phyloP scores from a whole-genome alignment of 345 rosid species.

The Fremontodendron californicum region DNA sequence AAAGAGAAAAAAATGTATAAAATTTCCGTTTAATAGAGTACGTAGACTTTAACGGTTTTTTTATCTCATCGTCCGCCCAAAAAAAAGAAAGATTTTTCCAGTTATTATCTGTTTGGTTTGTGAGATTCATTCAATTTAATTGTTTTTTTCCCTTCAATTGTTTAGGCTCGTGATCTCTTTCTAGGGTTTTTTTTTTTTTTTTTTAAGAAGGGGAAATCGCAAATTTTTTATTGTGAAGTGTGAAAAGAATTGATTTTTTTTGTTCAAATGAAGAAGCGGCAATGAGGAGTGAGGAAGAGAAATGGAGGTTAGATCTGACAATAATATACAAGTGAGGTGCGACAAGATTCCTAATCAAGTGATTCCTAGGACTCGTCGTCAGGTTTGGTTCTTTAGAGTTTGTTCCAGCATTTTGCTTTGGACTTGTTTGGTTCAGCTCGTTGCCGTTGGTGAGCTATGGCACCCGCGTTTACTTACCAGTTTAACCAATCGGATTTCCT shows the following conservation, averaged over 20 bases:
- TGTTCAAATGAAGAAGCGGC: conserved; percentile 57
- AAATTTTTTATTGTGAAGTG: not conserved
- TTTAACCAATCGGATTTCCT: conserved; percentile 43
- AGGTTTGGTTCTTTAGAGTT: conserved; percentile 80
- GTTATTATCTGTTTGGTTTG: not conserved
- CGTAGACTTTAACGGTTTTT: not conserved
- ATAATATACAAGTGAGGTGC: conserved; percentile 40
- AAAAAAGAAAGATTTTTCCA: not conserved
- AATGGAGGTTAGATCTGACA: conserved; percentile 88
- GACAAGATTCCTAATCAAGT: conserved; percentile 54
- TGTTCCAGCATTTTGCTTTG: conserved; percentile 90
- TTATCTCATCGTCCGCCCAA: not conserved
- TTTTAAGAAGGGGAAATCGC: not conserved
- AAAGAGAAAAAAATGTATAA: not conserved
- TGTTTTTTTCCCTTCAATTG: not conserved
- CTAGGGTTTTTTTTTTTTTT: not conserved
- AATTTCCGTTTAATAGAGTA: not conserved
- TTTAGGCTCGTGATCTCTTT: not conserved
- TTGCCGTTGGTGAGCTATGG: conserved; percentile 89
- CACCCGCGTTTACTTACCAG: conserved; percentile 52
- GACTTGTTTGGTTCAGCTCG: conserved; percentile 95
- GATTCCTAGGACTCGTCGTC: conserved; percentile 61
- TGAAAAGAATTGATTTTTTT: not conserved
- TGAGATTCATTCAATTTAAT: conserved; percentile 9
- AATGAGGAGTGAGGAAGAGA: conserved; percentile 51